A percentile compares a stretch with the other conserved stretches of the same genome.
Evolutionary conservation across 2,329 filamentous ascomycete genomes (phyloP).

Genomic region (Botryotinia calthae): DNA sequence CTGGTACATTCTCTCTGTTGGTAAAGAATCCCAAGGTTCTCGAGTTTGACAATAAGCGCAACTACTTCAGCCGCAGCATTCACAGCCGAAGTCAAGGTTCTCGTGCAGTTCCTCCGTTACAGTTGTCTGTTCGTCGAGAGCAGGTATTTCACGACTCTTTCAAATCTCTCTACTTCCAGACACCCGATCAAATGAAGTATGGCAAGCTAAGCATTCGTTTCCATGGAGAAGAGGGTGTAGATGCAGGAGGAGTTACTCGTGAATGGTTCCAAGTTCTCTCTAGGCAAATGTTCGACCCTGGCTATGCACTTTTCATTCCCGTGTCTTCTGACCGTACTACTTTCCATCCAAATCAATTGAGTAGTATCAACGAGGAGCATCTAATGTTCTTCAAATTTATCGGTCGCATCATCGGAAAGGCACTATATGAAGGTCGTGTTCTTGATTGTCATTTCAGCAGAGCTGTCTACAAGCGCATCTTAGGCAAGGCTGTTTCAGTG

Average conservation of each 20-base stretch:
- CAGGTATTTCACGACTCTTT: conserved; percentile 98
- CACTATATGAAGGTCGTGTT: conserved; percentile 90
- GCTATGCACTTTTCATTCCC: conserved; percentile 93
- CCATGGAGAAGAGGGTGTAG: conserved; percentile 94
- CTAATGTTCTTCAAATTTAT: conserved; percentile 99
- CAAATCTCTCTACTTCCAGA: conserved; percentile 97
- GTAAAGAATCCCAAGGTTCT: conserved; percentile 99
- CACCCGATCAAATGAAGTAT: conserved; percentile 95
- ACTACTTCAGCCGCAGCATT: conserved; percentile 94
- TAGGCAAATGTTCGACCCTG: conserved; percentile 97
- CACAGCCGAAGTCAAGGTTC: conserved; percentile 71
- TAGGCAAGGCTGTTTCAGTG: conserved; percentile 91
- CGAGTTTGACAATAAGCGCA: conserved; percentile 99
- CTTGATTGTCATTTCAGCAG: conserved; percentile 98
- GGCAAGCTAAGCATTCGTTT: conserved; percentile 98
- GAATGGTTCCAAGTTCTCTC: conserved; percentile 99
- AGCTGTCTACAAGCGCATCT: conserved; percentile 96
- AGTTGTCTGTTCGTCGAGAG: conserved; percentile 86
- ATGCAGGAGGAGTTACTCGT: conserved; percentile 93
- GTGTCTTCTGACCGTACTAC: conserved; percentile 97
- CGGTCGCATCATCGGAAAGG: conserved; percentile 96
- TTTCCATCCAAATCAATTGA: conserved; percentile 96
- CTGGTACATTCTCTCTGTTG: conserved; percentile 89
- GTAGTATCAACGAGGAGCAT: conserved; percentile 92
- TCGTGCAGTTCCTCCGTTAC: conserved; percentile 69